Evolutionary conservation across 192 early-diverging fungal species (phyloP).

Genomic region (Mortierella claussenii): DNA sequence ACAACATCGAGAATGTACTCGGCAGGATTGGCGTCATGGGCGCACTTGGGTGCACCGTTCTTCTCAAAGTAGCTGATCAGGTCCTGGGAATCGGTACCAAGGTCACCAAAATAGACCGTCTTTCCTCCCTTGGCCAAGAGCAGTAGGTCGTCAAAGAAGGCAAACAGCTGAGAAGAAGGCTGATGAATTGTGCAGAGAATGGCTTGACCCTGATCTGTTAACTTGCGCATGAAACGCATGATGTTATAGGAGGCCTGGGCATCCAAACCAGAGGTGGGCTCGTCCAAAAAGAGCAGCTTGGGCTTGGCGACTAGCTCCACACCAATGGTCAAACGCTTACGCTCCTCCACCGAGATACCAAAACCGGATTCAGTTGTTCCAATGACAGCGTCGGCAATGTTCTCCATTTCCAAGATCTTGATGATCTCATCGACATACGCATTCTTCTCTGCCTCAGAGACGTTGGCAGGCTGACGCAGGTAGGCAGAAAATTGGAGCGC

Average conservation of each 20-base stretch:
- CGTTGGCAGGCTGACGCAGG: constrained; percentile 74
- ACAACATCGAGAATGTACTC: constrained; percentile 90
- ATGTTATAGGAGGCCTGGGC: constrained; percentile 82
- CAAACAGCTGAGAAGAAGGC: constrained; percentile 86
- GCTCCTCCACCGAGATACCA: constrained; percentile 90
- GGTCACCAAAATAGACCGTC: constrained; percentile 85
- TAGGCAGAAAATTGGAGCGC: constrained; percentile 80
- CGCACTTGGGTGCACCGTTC: constrained; percentile 75
- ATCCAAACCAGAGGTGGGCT: constrained; percentile 88
- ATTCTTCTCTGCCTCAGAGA: constrained; percentile 73
- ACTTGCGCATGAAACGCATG: constrained; percentile 74
- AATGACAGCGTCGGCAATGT: constrained; percentile 77
- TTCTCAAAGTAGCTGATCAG: constrained; percentile 81
- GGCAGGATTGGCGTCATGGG: constrained; percentile 77
- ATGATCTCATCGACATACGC: constrained; percentile 82
- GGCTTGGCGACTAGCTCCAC: constrained; percentile 85
- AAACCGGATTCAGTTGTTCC: constrained; percentile 75
- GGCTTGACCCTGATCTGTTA: constrained; percentile 73
- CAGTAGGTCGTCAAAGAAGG: constrained; percentile 86
- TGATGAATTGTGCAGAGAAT: constrained; percentile 89
- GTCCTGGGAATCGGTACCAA: constrained; percentile 71
- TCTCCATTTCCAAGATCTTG: constrained; percentile 76
- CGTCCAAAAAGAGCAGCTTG: constrained; percentile 88
- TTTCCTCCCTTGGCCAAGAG: constrained; percentile 83
- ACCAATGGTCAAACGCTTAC: constrained; percentile 88